These are phyloP conservation scores for Tephrocybe sp. DNA, from an alignment of 768 basidiomycete genomes.

Conservation along the genomic window DNA sequence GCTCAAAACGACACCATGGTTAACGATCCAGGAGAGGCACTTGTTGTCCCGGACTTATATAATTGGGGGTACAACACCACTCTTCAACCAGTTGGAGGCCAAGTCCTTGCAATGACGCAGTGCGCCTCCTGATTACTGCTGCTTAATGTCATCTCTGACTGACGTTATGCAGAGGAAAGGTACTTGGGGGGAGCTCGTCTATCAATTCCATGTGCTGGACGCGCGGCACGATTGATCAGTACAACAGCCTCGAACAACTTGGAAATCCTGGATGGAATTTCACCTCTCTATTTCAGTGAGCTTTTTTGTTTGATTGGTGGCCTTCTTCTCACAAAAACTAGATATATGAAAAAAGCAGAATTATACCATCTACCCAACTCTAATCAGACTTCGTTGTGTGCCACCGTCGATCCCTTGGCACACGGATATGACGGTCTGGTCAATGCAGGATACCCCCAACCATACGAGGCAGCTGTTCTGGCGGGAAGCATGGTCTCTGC, in stretches of 20 bases:
- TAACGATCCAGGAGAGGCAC: conserved; percentile 13
- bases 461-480: conserved; percentile 11
- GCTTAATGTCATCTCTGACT: not conserved
- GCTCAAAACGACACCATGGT: conserved; percentile 11
- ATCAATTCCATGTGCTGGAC: conserved; percentile 21
- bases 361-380: conserved; percentile 10
- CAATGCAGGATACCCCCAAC: conserved; percentile 16
- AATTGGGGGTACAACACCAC: conserved; percentile 16
- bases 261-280: conserved; percentile 21
- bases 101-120: conserved; percentile 8
- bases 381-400: conserved; percentile 9
- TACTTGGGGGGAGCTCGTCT: conserved; percentile 18
- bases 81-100: conserved; percentile 9
- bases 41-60: not conserved
- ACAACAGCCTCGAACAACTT: conserved; percentile 15
- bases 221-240: conserved; percentile 17
- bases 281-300: conserved; percentile 7
- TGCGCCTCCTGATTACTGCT: not conserved
- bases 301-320: too few relatives aligned
- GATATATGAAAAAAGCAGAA: conserved; percentile 16
- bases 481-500: not conserved
- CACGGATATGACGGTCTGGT: conserved; percentile 13
- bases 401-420: conserved; percentile 6
- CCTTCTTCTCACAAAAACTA: not conserved
- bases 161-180: conserved; percentile 11